Evolutionary conservation across 129 eudicot species (phyloP), one percentile per base, ranked within the genome.

Genomic region (Artemisia annua): DNA sequence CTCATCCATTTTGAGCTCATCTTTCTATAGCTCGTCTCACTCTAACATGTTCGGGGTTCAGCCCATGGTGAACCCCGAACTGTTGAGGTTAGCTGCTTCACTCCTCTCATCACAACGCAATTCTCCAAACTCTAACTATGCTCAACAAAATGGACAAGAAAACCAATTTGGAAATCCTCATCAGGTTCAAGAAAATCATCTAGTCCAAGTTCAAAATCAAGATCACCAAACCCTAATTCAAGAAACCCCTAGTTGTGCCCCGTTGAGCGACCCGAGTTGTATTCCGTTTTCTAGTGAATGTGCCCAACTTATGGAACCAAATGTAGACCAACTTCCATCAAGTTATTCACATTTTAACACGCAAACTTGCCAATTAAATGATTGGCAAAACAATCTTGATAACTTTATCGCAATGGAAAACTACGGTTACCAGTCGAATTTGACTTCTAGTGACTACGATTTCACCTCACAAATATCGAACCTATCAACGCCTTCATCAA

Each of bases 51-150:
- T 81, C 0, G 85, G 91, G 15, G 81, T 75, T 52, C 97, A 85
- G 76, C 69, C 85, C 11, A 28, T 83, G 44, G 79, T 87, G 3
- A 87, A 85, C 79, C 92, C 96, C 1, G 85, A 89, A 2, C 58
- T 87, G 0, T 67, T 87, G 30, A 81, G 84, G 77, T 63, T 92
- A 72, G 97, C 94, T 61, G 78, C 91, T 44, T 92, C 94, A 18
- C 79, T 91, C 44, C 43, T 88, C 4, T 85, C 96, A 16, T 74
- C 92, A 17, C 87, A 85, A 15, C 72, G 70, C 48, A 59, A 30
- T 52, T 54, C 19, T 52, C 80, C 80, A 80, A 82, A 80, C 73
- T 58, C 8, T 1, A 82, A 43, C 26, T 70, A 74, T 68, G 49
- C 62, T 39, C 72, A 67, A 54, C 86, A 90, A 74, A 69, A 74